Evolutionary conservation across 1,284 basidiomycete species (phyloP).

Genomic region (Pyrrhoderma lamaoense): DNA sequence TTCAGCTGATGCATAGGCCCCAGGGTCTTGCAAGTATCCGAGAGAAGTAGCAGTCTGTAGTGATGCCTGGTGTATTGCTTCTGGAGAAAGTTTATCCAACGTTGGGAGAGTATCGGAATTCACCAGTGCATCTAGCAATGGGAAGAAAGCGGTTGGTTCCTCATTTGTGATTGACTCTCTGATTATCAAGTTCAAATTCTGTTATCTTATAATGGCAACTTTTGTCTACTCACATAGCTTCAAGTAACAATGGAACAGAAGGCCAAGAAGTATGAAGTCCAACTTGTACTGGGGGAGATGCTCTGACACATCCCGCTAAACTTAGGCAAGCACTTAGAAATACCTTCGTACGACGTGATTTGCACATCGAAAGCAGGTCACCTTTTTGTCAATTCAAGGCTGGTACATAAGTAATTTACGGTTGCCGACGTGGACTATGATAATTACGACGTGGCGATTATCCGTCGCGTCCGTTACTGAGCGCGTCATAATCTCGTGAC

Average conservation of each 20-base stretch:
- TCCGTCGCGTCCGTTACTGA: too few species aligned
- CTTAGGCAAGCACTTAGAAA: background rate
- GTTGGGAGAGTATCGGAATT: slow-evolving; percentile 38
- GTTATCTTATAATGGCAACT: slow-evolving; percentile 9
- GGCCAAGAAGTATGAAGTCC: slow-evolving; percentile 77
- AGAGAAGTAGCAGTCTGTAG: slow-evolving; percentile 42
- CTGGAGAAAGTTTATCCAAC: slow-evolving; percentile 33
- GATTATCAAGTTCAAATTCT: too few species aligned
- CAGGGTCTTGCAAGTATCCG: slow-evolving; percentile 42
- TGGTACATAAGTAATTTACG: too few species aligned
- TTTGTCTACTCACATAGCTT: slow-evolving; percentile 64
- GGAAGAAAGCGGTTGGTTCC: slow-evolving; percentile 61
- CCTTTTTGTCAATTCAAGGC: too few species aligned
- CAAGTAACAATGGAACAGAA: slow-evolving; percentile 67
- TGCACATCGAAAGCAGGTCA: too few species aligned
- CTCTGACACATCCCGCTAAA: slow-evolving; percentile 11
- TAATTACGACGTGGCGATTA: too few species aligned
- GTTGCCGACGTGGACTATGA: too few species aligned
- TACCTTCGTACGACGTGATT: too few species aligned
- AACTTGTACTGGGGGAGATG: slow-evolving; percentile 70
- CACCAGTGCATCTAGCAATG: slow-evolving; percentile 57
- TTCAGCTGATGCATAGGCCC: slow-evolving; percentile 45
- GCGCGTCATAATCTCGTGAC: too few species aligned
- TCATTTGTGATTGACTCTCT: slow-evolving; percentile 62
- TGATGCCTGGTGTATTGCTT: slow-evolving; percentile 47